Evolutionary conservation across 2,329 filamentous ascomycete species (phyloP).

Genomic region (Diplodia scrobiculata): DNA sequence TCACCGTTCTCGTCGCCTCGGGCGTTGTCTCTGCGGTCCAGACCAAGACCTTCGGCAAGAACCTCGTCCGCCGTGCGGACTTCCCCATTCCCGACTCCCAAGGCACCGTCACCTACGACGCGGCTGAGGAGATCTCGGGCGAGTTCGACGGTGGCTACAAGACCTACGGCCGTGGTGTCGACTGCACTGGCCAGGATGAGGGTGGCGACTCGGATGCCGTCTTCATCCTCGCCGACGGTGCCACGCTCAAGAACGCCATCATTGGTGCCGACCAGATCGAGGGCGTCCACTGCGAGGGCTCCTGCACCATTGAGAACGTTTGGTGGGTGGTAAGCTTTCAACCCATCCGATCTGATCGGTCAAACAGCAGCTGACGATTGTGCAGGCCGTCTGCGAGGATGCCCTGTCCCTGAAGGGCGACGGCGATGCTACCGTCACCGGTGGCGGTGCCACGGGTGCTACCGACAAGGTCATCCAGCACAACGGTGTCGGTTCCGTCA

Average conservation of each 20-base stretch:
- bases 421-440: slow-evolving; percentile 45
- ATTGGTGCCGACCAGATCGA: slow-evolving; percentile 57
- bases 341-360: too few relatives aligned
- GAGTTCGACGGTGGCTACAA: slow-evolving; percentile 28
- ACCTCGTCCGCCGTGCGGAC: slow-evolving; percentile 29
- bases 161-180: slow-evolving; percentile 29
- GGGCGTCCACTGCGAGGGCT: slow-evolving; percentile 56
- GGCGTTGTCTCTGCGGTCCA: slow-evolving; percentile 22
- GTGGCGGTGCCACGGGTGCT: slow-evolving; percentile 46
- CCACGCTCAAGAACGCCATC: slow-evolving; percentile 58
- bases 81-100: slow-evolving; percentile 29
- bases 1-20: slow-evolving; percentile 23
- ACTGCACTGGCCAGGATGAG: slow-evolving; percentile 46
- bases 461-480: slow-evolving; percentile 47
- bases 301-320: slow-evolving; percentile 53
- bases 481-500: slow-evolving; percentile 47
- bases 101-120: slow-evolving; percentile 28
- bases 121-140: slow-evolving; percentile 26
- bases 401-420: slow-evolving; percentile 44
- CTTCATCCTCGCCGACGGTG: slow-evolving; percentile 57
- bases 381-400: slow-evolving; percentile 46
- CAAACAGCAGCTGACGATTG: too few relatives aligned
- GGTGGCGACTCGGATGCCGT: slow-evolving; percentile 53
- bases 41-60: slow-evolving; percentile 19
- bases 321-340: slow-evolving; percentile 42